Percentiles rank a stretch among this genome's conserved stretches.
These are phyloP conservation scores for Hirsutella thompsonii DNA, from an alignment of 2,329 filamentous ascomycete genomes.

Conservation along the genomic window DNA sequence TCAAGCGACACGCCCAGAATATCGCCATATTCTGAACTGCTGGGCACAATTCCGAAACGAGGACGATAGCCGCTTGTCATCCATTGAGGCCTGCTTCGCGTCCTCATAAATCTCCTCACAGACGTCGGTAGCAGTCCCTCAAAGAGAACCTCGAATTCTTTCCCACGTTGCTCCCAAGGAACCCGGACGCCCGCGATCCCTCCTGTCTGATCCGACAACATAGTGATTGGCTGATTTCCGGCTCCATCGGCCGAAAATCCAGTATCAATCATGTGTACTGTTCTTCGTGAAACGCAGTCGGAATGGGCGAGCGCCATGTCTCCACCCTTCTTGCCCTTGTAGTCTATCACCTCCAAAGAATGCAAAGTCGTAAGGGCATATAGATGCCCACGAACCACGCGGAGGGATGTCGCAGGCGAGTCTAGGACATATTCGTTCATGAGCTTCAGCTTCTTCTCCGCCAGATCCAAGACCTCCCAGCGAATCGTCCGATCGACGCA, in stretches of 20 bases:
- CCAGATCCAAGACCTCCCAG: slow-evolving; percentile 40
- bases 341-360: slow-evolving; percentile 43
- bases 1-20: slow-evolving; percentile 55
- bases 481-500: slow-evolving; percentile 39
- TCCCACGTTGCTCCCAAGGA: slow-evolving; percentile 26
- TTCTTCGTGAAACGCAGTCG: slow-evolving; percentile 30
- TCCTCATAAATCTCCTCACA: slow-evolving; percentile 41
- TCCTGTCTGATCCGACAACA: slow-evolving; percentile 35
- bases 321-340: slow-evolving; percentile 21
- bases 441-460: slow-evolving; percentile 35
- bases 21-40: slow-evolving; percentile 31
- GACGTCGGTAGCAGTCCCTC: slow-evolving; percentile 42
- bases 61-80: slow-evolving; percentile 15
- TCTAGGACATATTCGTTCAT: slow-evolving; percentile 34
- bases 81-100: slow-evolving; percentile 41
- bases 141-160: slow-evolving; percentile 35
- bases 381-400: slow-evolving; percentile 32
- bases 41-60: slow-evolving; percentile 29
- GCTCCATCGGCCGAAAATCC: slow-evolving; percentile 16
- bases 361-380: slow-evolving; percentile 39
- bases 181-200: slow-evolving; percentile 37
- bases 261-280: slow-evolving; percentile 33
- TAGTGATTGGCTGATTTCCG: slow-evolving; percentile 25
- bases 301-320: slow-evolving; percentile 28
- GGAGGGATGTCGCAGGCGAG: slow-evolving; percentile 38